A percentile compares a stretch with the other conserved stretches of the same genome.
Evolutionary conservation across 1,139 yeast genomes (phyloP).

Genomic region (Taphrina flavorubra): DNA sequence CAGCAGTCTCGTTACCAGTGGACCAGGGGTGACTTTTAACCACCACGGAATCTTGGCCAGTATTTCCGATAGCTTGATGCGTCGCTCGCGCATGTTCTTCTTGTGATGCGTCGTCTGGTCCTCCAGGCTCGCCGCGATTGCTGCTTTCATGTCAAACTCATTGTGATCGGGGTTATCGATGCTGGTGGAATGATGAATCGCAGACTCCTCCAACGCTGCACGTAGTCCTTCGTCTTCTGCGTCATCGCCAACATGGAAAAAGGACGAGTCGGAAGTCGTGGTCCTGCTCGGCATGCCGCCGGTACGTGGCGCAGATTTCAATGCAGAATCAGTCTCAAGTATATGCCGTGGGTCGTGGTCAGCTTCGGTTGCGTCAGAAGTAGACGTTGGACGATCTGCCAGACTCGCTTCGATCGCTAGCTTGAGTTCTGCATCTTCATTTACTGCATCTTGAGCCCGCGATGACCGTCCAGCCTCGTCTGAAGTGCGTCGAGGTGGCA

Average conservation of each 20-base stretch:
- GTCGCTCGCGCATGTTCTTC: constrained; percentile 5
- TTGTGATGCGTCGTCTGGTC: constrained; percentile 24
- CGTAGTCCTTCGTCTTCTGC: constrained; percentile 27
- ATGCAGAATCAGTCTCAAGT: background rate
- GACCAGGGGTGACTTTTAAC: constrained; percentile 31
- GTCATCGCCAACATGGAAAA: constrained; percentile 28
- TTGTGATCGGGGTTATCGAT: constrained; percentile 17
- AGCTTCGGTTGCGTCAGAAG: background rate
- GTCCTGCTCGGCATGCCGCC: background rate
- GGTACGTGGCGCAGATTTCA: background rate
- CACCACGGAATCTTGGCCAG: constrained; percentile 34
- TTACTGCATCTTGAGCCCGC: background rate
- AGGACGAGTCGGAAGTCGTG: background rate
- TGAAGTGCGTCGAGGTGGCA: constrained; percentile 6
- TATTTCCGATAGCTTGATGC: constrained; percentile 16
- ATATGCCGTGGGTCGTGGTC: background rate
- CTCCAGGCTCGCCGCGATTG: constrained; percentile 22
- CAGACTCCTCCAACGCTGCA: constrained; percentile 25
- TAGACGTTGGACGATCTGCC: background rate
- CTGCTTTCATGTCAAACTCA: constrained; percentile 29
- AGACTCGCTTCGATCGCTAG: constrained; percentile 30
- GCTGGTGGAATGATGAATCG: constrained; percentile 21
- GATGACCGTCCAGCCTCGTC: background rate
- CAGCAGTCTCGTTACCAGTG: constrained; percentile 31
- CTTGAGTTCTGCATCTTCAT: constrained; percentile 15